Evolutionary conservation across 2,329 filamentous ascomycete species (phyloP), one percentile per base, ranked within the genome.

Genomic region (Fusarium sp.): DNA sequence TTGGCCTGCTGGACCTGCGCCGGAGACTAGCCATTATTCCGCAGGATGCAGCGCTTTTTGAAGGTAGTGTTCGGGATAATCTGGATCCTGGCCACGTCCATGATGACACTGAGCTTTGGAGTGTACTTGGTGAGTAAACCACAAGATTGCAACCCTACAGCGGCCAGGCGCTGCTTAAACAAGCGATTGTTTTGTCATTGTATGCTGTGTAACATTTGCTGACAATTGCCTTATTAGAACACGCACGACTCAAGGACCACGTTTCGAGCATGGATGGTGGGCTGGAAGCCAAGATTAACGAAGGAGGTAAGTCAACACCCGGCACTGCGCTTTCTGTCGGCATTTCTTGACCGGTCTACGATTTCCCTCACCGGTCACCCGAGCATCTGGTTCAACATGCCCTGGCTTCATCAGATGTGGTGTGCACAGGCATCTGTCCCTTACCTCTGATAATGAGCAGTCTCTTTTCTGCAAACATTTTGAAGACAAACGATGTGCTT

Each of bases 31-130:
- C 96, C 57, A 99, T 99, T 76, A 99, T 99, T 72, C 96, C 97
- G 7, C 96, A 99, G 79, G 97, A 99, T 81, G 95, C 96, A 30
- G 95, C 95, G 69, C 88, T 99, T 66, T 99, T 99, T 75, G 93
- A 97, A 80, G 94, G 94, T 53, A 94, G 92, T 11, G 88, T 99
- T 68, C 89, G 96, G 72, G 96, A 99, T 81, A 99, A 99, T 77
- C 87, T 98, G 41, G 96, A 99, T 78, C 97, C 97, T 25, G 93
- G 92, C 28, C 93, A 97, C 78, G 93, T 97, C 57, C 94, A 97
- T 77, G 95, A 98, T 80, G 97, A 99, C 80, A 97, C 94, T 7
- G 96, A 98, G 78, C 85, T 99, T 34, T 99, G 96, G 96, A 97
- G 92, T 78, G 94, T 97, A 65, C 85, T 98, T 68, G 93, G 93